Percentiles rank a stretch among this genome's conserved stretches.
These are phyloP conservation scores for Elsinoe batatas DNA, from an alignment of 2,329 filamentous ascomycete species.

Conservation along the genomic window DNA sequence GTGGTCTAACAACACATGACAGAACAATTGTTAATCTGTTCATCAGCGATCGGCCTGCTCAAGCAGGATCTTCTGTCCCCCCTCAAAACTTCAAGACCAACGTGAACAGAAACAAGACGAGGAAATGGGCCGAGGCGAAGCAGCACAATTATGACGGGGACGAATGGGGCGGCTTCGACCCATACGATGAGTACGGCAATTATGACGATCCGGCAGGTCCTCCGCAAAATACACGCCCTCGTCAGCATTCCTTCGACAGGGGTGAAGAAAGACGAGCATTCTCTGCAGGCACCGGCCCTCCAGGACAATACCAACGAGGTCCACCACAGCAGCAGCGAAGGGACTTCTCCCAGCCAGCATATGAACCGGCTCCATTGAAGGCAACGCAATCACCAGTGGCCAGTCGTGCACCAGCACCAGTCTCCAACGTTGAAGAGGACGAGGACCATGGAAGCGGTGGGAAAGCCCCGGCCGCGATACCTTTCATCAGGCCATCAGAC, in stretches of 20 bases:
- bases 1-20: constrained; percentile 8
- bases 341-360: constrained; percentile 45
- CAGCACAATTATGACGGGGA: constrained; percentile 80
- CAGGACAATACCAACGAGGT: constrained; percentile 3
- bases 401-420: constrained; percentile 36
- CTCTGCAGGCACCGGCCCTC: constrained; percentile 14
- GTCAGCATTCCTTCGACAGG: constrained; percentile 44
- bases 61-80: constrained; percentile 26
- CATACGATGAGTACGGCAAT: constrained; percentile 48
- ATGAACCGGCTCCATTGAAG: constrained; percentile 39
- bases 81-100: constrained; percentile 66
- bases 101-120: constrained; percentile 79
- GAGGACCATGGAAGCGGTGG: neutral
- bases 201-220: constrained; percentile 36
- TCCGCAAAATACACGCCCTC: constrained; percentile 29
- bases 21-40: neutral
- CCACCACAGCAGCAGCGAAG: constrained; percentile 22
- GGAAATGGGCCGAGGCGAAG: constrained; percentile 91
- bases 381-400: neutral
- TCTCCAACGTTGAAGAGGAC: neutral
- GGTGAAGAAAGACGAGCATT: constrained; percentile 46
- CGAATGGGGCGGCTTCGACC: constrained; percentile 69
- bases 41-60: constrained; percentile 23
- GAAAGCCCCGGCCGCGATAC: constrained; percentile 32
- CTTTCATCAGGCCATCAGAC: constrained; percentile 64